Base-by-base conservation (phyloP, 2,329 filamentous ascomycete genomes). In the Alternaria conjuncta region DNA sequence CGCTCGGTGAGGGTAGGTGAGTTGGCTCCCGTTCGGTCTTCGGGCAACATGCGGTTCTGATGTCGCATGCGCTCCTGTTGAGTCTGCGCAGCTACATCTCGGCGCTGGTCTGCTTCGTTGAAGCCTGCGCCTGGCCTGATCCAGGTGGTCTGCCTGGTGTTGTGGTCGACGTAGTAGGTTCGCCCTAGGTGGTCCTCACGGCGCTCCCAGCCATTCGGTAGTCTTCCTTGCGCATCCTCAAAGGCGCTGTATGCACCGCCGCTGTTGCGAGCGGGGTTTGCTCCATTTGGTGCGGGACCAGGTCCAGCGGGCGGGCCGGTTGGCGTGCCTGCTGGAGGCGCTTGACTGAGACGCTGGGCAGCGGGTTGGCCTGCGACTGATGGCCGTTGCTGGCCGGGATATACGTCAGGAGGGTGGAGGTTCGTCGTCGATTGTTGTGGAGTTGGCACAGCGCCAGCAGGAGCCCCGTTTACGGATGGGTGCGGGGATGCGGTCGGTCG, bases 91-190 rank as follows among this genome's bases (percentile, higher is more conserved):
- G 97, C 94, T 79, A 95, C 87, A 70, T 94, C 92, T 68, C 85
- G 90, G 64, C 94, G 88, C 72, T 92, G 89, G 66, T 94, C 90
- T 53, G 89, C 89, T 49, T 91, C 89, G 64, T 90, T 94, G 74
- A 90, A 91, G 64, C 90, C 90, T 43, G 87, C 86, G n/a, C 93
- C 92, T 8, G 96, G 96, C 63, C 96, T 87, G 72, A 92, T 95
- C 96, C 96, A 99, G 72, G 95, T 98, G 1, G 96, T 99, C 59
- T 96, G 95, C 73, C 96, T 87, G 7, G 94, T 97, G 80, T 98
- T 98, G 80, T 98, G 96, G 76, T 99, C 96, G 56, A 99, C 96
- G 78, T 98, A 99, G 79, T 99, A 99, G 21, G 95, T 98, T 74
- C 96, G 88, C 56, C 96, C 95, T 46, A 98, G 82, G 72, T 97